Percentiles rank a stretch among this genome's conserved stretches.
Evolutionary conservation across 257 asterid species (phyloP).

Genomic region (Fraxinus excelsior): DNA sequence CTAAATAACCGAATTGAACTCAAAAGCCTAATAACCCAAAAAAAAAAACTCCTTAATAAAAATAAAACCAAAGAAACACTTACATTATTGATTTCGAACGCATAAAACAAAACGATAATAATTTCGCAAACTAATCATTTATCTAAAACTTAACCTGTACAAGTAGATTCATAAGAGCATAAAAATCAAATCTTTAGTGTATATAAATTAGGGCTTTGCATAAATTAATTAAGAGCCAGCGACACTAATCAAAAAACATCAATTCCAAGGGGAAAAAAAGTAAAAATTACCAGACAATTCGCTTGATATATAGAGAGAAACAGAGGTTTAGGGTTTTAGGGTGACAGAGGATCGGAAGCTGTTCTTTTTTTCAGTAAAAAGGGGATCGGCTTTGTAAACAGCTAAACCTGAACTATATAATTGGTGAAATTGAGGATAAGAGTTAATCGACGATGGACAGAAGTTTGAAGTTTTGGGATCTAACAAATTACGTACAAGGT

Average conservation of each 20-base stretch:
- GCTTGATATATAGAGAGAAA: constrained; percentile 15
- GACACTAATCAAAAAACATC: neutral
- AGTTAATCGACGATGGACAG: constrained; percentile 30
- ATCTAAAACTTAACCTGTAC: neutral
- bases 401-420: constrained; percentile 1
- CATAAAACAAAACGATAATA: neutral
- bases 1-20: neutral
- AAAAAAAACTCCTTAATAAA: neutral
- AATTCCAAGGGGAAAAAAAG: neutral
- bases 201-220: constrained; percentile 39
- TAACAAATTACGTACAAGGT: constrained; percentile 31
- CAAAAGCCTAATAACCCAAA: neutral
- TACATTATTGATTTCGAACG: constrained; percentile 6
- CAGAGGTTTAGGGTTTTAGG: constrained; percentile 8
- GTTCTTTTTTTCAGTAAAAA: constrained; percentile 16
- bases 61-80: constrained; percentile 12
- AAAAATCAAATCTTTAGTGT: constrained; percentile 20
- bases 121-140: constrained; percentile 16
- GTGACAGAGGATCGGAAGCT: neutral
- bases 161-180: neutral
- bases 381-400: constrained; percentile 27
- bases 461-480: constrained; percentile 33
- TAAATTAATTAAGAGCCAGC: constrained; percentile 5
- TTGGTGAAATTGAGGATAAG: constrained; percentile 55
- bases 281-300: constrained; percentile 38